Percentiles rank a stretch among this genome's conserved stretches.
These are phyloP conservation scores for Mucor plumbeus DNA, from an alignment of 371 early-diverging fungal species.

Conservation along the genomic window DNA sequence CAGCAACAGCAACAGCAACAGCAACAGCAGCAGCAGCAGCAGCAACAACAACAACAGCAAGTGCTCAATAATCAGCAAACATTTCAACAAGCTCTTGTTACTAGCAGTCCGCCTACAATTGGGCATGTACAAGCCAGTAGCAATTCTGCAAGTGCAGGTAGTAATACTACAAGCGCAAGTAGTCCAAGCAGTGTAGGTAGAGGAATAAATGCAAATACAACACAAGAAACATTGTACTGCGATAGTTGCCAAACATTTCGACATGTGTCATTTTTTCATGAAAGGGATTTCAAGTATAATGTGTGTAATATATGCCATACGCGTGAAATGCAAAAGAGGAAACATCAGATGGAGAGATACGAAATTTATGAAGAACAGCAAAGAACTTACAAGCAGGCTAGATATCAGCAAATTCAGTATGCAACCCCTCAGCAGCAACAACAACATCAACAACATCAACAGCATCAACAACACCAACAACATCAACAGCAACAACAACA, in stretches of 20 bases:
- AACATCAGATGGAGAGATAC: constrained; percentile 29
- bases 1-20: constrained; percentile 11
- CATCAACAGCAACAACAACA: constrained; percentile 24
- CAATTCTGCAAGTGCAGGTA: background rate
- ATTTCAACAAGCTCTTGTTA: constrained; percentile 6
- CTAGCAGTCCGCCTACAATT: constrained; percentile 7
- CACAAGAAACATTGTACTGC: constrained; percentile 27
- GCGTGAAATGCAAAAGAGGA: constrained; percentile 32
- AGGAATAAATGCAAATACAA: constrained; percentile 4
- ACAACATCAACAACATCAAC: constrained; percentile 20
- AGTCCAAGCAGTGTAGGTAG: constrained; percentile 8
- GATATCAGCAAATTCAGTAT: constrained; percentile 19
- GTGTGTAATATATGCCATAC: constrained; percentile 28
- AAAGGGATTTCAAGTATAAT: constrained; percentile 28
- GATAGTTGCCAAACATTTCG: constrained; percentile 37
- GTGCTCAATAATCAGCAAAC: constrained; percentile 12
- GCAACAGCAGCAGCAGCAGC: constrained; percentile 15
- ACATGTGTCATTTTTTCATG: constrained; percentile 20
- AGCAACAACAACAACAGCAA: constrained; percentile 15
- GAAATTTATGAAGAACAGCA: constrained; percentile 34
- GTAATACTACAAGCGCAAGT: constrained; percentile 1
- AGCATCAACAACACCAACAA: background rate
- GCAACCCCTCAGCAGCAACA: constrained; percentile 8
- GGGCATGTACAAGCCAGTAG: constrained; percentile 6
- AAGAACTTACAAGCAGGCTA: constrained; percentile 24